Conservation (phyloP, 164 flowering plant genomes). For the Tetracentron sinense region DNA sequence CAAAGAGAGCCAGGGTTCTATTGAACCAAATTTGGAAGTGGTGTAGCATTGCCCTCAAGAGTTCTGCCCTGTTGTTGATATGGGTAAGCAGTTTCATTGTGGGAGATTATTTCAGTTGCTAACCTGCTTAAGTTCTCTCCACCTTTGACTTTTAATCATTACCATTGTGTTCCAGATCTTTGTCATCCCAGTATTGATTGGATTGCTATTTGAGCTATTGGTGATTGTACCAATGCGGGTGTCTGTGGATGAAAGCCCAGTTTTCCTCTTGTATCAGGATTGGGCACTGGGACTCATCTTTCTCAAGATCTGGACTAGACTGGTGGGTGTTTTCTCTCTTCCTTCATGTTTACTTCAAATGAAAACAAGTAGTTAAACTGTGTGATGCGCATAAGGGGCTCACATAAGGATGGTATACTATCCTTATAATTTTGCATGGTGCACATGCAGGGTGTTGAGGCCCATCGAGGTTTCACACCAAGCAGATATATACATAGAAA, state of each 20-base stretch:
- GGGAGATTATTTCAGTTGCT: neutral
- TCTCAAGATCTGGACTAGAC: slow-evolving; percentile 95
- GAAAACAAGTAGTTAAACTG: too few species aligned
- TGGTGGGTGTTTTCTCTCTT: slow-evolving; percentile 44
- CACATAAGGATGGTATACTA: too few species aligned
- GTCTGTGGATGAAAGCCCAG: slow-evolving; percentile 96
- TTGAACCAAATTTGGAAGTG: slow-evolving; percentile 78
- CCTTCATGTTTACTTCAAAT: too few species aligned
- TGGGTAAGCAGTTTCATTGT: slow-evolving; percentile 60
- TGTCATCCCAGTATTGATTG: slow-evolving; percentile 89
- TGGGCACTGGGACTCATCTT: slow-evolving; percentile 98
- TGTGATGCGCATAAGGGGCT: too few species aligned
- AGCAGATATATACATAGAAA: too few species aligned
- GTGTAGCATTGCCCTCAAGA: slow-evolving; percentile 74
- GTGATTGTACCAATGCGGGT: slow-evolving; percentile 98
- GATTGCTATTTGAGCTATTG: slow-evolving; percentile 89
- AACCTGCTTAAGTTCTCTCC: too few species aligned
- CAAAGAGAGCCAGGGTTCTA: slow-evolving; percentile 60
- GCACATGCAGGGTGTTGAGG: too few species aligned
- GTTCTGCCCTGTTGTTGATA: slow-evolving; percentile 74
- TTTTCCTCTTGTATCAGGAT: slow-evolving; percentile 95
- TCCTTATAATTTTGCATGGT: too few species aligned
- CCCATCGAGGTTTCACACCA: neutral
- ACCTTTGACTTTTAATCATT: too few species aligned
- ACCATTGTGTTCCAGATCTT: slow-evolving; percentile 62